A percentile compares a stretch with the other conserved stretches of the same genome.
Conservation (phyloP, 108 stramenopile species). For the Stephanodiscus minutulus region DNA sequence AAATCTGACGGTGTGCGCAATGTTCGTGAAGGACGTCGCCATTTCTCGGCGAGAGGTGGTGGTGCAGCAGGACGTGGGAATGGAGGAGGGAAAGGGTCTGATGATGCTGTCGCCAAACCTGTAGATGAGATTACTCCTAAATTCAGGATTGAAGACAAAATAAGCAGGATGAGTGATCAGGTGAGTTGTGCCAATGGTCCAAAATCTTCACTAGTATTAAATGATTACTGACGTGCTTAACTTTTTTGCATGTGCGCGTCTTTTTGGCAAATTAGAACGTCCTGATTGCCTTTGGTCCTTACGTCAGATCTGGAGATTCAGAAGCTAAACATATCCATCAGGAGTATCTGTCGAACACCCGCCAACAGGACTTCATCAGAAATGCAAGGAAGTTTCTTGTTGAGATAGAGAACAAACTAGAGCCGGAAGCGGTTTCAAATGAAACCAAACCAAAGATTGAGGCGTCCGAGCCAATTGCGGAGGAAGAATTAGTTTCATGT, state of each 20-base stretch:
- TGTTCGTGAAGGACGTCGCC: slow-evolving; percentile 7
- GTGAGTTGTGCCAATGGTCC: slow-evolving; percentile 7
- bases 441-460: background rate
- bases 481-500: background rate
- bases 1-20: slow-evolving; percentile 13
- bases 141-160: slow-evolving; percentile 15
- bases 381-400: slow-evolving; percentile 64
- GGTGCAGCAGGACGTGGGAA: background rate
- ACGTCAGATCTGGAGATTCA: slow-evolving; percentile 61
- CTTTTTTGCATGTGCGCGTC: background rate
- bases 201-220: background rate
- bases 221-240: background rate
- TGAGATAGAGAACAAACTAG: slow-evolving; percentile 9
- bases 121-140: slow-evolving; percentile 14
- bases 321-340: slow-evolving; percentile 70
- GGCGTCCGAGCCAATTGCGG: background rate
- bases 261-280: slow-evolving; percentile 49
- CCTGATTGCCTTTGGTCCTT: slow-evolving; percentile 72
- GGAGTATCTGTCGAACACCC: slow-evolving; percentile 49
- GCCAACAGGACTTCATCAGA: slow-evolving; percentile 61
- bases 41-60: slow-evolving; percentile 9
- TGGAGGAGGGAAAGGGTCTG: background rate
- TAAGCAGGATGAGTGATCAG: slow-evolving; percentile 25
- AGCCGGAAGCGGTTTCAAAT: background rate
- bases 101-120: slow-evolving; percentile 1